These are phyloP conservation scores for Lasiosphaeriaceae sp. DNA, from an alignment of 495 filamentous ascomycete genomes.

Conservation along the genomic window DNA sequence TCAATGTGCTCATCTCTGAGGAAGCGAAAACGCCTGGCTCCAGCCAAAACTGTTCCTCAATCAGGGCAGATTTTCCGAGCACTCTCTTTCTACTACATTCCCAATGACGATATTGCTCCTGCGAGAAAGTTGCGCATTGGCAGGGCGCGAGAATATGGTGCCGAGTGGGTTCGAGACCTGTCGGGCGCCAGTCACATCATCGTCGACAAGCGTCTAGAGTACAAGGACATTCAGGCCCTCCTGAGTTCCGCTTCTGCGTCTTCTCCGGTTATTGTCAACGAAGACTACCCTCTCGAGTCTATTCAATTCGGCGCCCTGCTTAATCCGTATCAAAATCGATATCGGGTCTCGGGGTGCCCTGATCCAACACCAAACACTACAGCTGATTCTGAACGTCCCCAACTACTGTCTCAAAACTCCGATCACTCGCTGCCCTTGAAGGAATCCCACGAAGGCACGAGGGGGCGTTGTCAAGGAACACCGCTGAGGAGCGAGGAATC, in stretches of 20 bases:
- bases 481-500: conserved; percentile 12
- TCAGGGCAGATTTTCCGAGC: conserved; percentile 61
- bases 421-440: conserved; percentile 31
- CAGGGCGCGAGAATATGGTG: conserved; percentile 74
- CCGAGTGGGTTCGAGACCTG: conserved; percentile 38
- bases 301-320: conserved; percentile 57
- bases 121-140: conserved; percentile 65
- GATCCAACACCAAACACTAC: not conserved
- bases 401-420: conserved; percentile 10
- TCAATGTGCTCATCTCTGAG: conserved; percentile 21
- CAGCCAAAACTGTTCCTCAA: conserved; percentile 47
- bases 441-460: conserved; percentile 8
- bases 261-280: conserved; percentile 56
- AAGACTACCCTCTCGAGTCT: conserved; percentile 76
- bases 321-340: conserved; percentile 54
- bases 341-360: conserved; percentile 49
- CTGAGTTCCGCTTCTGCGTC: conserved; percentile 54
- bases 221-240: conserved; percentile 59
- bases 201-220: conserved; percentile 67
- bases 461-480: conserved; percentile 7
- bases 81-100: conserved; percentile 72
- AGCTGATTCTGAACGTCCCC: conserved; percentile 21
- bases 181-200: conserved; percentile 65
- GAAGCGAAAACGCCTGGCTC: conserved; percentile 49
- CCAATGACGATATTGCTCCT: conserved; percentile 67